These are phyloP conservation scores for Candida piceae DNA, from an alignment of 805 yeast species.

Conservation along the genomic window DNA sequence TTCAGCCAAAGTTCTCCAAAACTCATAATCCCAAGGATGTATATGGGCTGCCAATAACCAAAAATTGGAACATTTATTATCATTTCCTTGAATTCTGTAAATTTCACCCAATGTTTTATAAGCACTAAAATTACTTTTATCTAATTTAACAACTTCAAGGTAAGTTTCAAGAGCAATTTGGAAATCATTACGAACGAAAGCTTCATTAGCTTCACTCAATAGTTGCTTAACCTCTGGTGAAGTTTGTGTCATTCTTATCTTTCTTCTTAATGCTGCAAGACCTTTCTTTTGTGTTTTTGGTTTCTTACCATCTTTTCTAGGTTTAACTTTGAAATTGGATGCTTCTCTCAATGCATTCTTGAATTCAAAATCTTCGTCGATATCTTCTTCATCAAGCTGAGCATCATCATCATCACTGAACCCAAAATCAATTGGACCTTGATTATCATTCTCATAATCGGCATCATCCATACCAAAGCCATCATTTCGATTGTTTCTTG, in stretches of 20 bases:
- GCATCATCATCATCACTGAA: constrained; percentile 29
- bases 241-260: constrained; percentile 39
- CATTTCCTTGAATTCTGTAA: constrained; percentile 58
- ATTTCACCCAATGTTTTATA: constrained; percentile 87
- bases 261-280: constrained; percentile 33
- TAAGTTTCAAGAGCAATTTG: constrained; percentile 55
- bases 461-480: too few relatives aligned
- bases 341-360: constrained; percentile 66
- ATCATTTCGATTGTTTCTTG: too few relatives aligned
- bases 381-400: constrained; percentile 28
- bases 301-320: constrained; percentile 30
- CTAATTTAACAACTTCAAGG: constrained; percentile 68
- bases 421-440: constrained; percentile 22
- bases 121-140: constrained; percentile 74
- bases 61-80: constrained; percentile 68
- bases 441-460: constrained; percentile 16
- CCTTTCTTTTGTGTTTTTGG: constrained; percentile 31
- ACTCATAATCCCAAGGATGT: constrained; percentile 66
- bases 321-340: constrained; percentile 52
- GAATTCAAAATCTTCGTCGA: constrained; percentile 43
- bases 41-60: constrained; percentile 82
- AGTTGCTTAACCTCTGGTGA: constrained; percentile 70
- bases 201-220: constrained; percentile 72
- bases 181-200: constrained; percentile 62
- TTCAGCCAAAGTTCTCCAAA: constrained; percentile 77